Evolutionary conservation across 176 grass and related monocot genomes (phyloP).

Genomic region (Eragrostis curvula): DNA sequence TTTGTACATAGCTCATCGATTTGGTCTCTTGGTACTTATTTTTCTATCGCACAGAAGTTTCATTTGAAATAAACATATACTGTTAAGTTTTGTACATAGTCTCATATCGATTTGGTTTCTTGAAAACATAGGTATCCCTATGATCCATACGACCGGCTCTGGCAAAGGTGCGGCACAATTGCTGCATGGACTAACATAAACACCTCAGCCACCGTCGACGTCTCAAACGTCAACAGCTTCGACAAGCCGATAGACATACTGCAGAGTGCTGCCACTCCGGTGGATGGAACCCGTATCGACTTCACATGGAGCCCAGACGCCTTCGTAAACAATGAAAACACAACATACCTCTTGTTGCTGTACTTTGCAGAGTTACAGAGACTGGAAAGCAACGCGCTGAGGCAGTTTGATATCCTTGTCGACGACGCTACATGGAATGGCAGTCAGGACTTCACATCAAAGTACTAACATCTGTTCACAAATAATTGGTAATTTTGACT

Average conservation of each 20-base stretch:
- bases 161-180: constrained; percentile 21
- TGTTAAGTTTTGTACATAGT: neutral
- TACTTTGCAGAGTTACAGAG: constrained; percentile 50
- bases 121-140: constrained; percentile 49
- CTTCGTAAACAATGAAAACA: neutral
- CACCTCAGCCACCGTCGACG: neutral
- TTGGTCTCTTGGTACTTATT: neutral
- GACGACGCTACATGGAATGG: neutral
- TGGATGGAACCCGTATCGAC: constrained; percentile 28
- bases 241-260: constrained; percentile 29
- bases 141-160: constrained; percentile 52
- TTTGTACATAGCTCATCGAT: neutral
- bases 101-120: neutral
- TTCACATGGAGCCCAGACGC: constrained; percentile 39
- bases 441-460: neutral
- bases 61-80: neutral
- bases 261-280: constrained; percentile 40
- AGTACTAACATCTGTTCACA: too few relatives aligned
- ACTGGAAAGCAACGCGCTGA: neutral
- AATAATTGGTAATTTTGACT: too few relatives aligned
- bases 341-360: constrained; percentile 45
- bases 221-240: constrained; percentile 27
- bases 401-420: constrained; percentile 37
- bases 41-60: too few relatives aligned
- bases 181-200: constrained; percentile 38